Evolutionary conservation across 2,329 filamentous ascomycete species (phyloP).

Genomic region (Monilinia vaccinii-corymbosi): DNA sequence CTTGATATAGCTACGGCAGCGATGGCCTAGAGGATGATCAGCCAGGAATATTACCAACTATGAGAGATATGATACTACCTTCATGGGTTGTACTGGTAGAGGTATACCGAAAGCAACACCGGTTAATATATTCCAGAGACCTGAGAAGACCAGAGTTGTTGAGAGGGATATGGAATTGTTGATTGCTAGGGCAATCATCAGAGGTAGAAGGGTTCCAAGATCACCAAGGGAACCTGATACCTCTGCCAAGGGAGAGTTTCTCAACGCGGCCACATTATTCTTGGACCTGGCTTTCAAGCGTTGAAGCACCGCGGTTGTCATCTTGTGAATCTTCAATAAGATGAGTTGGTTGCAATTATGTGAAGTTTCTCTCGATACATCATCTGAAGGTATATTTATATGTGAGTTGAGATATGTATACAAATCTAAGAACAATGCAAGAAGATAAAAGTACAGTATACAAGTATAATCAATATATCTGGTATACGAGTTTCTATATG

Average conservation of each 20-base stretch:
- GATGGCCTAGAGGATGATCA: conserved; percentile 58
- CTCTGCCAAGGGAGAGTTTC: conserved; percentile 54
- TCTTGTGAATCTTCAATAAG: background rate
- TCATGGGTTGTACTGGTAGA: conserved; percentile 83
- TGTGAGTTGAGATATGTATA: background rate
- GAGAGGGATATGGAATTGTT: conserved; percentile 73
- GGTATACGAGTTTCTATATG: background rate
- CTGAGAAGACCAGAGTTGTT: conserved; percentile 80
- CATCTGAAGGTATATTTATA: background rate
- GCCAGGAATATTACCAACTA: conserved; percentile 3
- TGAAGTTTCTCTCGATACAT: background rate
- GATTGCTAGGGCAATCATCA: conserved; percentile 77
- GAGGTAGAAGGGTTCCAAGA: conserved; percentile 78
- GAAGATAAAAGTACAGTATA: background rate
- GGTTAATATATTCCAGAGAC: conserved; percentile 76
- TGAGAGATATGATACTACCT: conserved; percentile 34
- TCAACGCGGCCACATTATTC: conserved; percentile 49
- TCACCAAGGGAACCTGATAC: conserved; percentile 85
- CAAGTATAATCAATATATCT: background rate
- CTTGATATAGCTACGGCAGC: conserved; percentile 78
- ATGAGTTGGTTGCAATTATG: background rate
- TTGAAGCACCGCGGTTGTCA: background rate
- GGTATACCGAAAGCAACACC: conserved; percentile 80
- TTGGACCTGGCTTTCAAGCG: conserved; percentile 12
- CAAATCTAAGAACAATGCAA: background rate